phyloP scores from a whole-genome alignment of 2,329 filamentous ascomycete genomes.

The Chlorencoelia australis region DNA sequence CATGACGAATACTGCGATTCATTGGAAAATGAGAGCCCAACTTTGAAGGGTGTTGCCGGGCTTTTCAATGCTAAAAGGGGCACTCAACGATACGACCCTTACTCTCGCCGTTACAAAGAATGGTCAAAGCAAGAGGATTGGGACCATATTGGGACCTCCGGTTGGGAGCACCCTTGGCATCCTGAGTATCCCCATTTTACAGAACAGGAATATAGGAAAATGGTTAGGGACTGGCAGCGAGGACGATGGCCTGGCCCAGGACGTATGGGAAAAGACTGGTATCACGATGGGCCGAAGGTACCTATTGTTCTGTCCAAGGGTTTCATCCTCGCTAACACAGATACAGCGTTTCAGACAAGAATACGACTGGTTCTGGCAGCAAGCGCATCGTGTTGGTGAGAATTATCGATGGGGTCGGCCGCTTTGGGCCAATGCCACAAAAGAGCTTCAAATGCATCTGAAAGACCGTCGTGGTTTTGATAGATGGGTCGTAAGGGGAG shows the following conservation, averaged over 20 bases:
- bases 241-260: conserved; percentile 8
- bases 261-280: conserved; percentile 21
- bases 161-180: no score
- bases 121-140: conserved; percentile 18
- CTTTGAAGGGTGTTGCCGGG: no score
- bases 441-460: no score
- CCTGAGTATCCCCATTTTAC: conserved; percentile 21
- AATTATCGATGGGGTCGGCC: conserved; percentile 7
- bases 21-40: not conserved
- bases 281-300: conserved; percentile 20
- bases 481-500: no score
- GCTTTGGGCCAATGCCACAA: no score
- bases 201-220: conserved; percentile 11
- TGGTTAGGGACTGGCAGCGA: conserved; percentile 6
- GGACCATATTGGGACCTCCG: conserved; percentile 6
- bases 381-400: conserved; percentile 20
- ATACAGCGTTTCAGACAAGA: conserved; percentile 20
- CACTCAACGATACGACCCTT: conserved; percentile 21
- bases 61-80: no score
- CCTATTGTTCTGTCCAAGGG: not conserved
- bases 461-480: no score
- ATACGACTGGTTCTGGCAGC: conserved; percentile 22
- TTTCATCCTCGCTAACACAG: not conserved
- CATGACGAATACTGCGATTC: conserved; percentile 6
- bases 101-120: conserved; percentile 18